phyloP scores from a whole-genome alignment of 345 rosid genomes.

The Bruguiera gymnorhiza region DNA sequence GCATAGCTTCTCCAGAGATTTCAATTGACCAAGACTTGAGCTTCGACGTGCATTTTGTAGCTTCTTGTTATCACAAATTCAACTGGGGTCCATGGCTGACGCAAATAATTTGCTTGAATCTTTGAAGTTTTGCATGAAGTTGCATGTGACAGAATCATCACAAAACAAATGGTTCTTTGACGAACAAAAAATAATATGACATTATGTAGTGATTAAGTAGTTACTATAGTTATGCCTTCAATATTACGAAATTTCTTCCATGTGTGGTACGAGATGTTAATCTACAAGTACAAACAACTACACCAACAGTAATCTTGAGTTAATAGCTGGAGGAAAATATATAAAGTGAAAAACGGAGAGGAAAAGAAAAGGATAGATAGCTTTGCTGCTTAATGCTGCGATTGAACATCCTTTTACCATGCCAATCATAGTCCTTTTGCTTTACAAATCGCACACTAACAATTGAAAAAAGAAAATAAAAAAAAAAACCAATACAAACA shows the following conservation, averaged over 20 bases:
- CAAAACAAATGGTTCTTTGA: neutral
- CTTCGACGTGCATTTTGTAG: neutral
- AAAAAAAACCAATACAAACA: neutral
- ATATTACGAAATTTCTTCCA: too few relatives aligned
- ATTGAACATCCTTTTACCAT: too few relatives aligned
- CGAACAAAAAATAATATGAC: neutral
- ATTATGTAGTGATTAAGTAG: neutral
- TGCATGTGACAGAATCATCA: constrained; percentile 3
- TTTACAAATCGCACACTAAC: neutral
- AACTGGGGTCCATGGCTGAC: neutral
- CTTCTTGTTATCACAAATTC: neutral
- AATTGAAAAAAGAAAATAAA: neutral
- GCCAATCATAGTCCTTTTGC: too few relatives aligned
- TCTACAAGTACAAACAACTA: too few relatives aligned
- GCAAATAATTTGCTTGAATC: neutral
- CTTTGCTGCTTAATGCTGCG: too few relatives aligned
- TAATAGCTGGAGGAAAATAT: too few relatives aligned
- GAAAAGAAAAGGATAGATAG: too few relatives aligned
- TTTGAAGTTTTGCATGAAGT: neutral
- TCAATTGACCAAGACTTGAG: neutral
- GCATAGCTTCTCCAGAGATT: neutral
- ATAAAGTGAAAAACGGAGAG: too few relatives aligned
- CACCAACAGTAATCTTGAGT: too few relatives aligned
- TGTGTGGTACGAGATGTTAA: too few relatives aligned
- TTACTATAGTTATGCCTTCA: too few relatives aligned